Evolutionary conservation across 1,284 basidiomycete genomes (phyloP), one percentile per base, ranked within the genome.

Genomic region (Sphaerobolus stellatus): DNA sequence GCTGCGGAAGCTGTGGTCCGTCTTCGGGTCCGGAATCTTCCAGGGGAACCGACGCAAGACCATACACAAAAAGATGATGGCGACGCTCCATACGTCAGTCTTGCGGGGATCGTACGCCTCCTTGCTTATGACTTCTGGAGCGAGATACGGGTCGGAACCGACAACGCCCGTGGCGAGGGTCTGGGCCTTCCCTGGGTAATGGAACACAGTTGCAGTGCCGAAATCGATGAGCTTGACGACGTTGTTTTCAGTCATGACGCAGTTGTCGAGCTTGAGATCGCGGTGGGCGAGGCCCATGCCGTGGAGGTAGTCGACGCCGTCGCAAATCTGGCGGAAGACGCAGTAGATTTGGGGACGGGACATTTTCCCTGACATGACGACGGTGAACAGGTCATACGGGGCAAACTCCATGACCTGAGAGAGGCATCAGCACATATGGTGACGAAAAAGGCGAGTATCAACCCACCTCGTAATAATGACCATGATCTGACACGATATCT

Each of bases 321-420:
- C 92, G 70, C 96, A 92, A 61, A 99, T 98, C 74, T 99, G 97
- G 54, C 94, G 90, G 76, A 98, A 99, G 61, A 99, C 94, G 68
- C 97, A 99, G 77, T 98, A 98, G 59, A 98, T 96, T 73, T 99
- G 96, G 50, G 94, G 94, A 27, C 95, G 88, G 56, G 88, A 85
- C 97, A 99, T 99, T 75, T 94, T 96, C 61, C 94, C 92, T 29
- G 95, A 96, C 97, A 99, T 99, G 77, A 99, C 97, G 65, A 99
- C 94, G 55, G 90, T 93, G 77, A 99, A 99, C 50, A 99, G 84
- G 74, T 99, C 97, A 69, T 89, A 97, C 14, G 97, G 96, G 1
- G 97, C 97, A 66, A 98, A 99, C 74, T 99, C 95, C 97, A 99
- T 99, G 72, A 96, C 89, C 93, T 95, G 63, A 0, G 5, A 25